phyloP scores from a whole-genome alignment of 805 yeast genomes.

The Pichia kluyveri region DNA sequence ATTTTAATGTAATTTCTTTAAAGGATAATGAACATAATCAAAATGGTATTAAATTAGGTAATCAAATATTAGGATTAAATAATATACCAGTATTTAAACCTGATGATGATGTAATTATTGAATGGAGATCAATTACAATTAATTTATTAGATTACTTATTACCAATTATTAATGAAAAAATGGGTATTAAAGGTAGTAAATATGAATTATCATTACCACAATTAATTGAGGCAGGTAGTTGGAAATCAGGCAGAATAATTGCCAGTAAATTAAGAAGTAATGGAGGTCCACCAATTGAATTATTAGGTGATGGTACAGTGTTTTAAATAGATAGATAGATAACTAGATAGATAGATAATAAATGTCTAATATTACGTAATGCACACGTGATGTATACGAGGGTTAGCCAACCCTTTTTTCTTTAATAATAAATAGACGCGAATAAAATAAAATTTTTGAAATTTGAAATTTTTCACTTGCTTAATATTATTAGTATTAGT shows the following conservation, averaged over 20 bases:
- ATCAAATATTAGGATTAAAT: conserved; percentile 21
- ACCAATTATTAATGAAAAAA: conserved; percentile 39
- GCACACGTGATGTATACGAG: too few relatives aligned
- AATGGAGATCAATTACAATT: conserved; percentile 58
- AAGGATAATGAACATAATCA: conserved; percentile 30
- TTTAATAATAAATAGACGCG: too few relatives aligned
- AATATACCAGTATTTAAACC: conserved; percentile 43
- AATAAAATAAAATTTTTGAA: too few relatives aligned
- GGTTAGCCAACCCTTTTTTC: too few relatives aligned
- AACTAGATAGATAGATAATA: too few relatives aligned
- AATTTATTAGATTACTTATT: conserved; percentile 46
- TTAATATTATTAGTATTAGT: too few relatives aligned
- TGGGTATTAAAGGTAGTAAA: conserved; percentile 25
- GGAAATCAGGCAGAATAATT: conserved; percentile 58
- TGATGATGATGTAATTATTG: conserved; percentile 52
- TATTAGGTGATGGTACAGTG: conserved; percentile 57
- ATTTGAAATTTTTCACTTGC: too few relatives aligned
- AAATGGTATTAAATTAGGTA: conserved; percentile 31
- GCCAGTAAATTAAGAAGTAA: conserved; percentile 41
- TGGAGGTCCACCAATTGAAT: conserved; percentile 56
- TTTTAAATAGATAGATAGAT: conserved; percentile 34
- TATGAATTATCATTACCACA: conserved; percentile 41
- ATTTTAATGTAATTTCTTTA: conserved; percentile 40
- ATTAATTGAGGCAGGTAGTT: conserved; percentile 58
- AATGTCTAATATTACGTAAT: too few relatives aligned